Evolutionary conservation across 2,329 filamentous ascomycete species (phyloP).

Genomic region (Neofusicoccum ribis): DNA sequence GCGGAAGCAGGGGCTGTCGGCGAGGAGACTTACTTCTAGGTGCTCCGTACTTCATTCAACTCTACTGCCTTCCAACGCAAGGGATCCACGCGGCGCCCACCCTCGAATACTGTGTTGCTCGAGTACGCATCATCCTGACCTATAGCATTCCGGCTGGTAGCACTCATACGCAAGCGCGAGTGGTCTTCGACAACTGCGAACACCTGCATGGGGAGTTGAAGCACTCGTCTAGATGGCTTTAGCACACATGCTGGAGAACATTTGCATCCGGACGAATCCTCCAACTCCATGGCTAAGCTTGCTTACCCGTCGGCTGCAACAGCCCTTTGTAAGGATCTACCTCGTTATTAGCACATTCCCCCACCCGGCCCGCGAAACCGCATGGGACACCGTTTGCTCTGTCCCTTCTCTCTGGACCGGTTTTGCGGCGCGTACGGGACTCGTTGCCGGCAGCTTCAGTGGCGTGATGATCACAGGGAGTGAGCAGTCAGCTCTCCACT

Average conservation of each 20-base stretch:
- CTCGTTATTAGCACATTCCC: not conserved
- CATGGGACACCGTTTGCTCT: constrained; percentile 4
- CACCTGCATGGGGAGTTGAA: too few species aligned
- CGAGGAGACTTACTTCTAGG: not conserved
- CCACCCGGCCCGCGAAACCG: not conserved
- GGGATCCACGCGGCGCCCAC: not conserved
- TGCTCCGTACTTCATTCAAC: constrained; percentile 1
- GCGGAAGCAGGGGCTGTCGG: constrained; percentile 12
- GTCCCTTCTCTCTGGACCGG: not conserved
- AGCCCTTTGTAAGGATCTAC: not conserved
- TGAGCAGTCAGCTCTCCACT: not conserved
- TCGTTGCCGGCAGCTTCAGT: not conserved
- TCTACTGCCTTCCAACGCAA: not conserved
- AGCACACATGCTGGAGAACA: too few species aligned
- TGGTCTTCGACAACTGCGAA: too few species aligned
- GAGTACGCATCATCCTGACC: not conserved
- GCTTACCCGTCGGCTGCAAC: too few species aligned
- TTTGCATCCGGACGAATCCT: too few species aligned
- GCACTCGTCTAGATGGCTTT: too few species aligned
- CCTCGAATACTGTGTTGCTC: not conserved
- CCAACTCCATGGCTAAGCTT: too few species aligned
- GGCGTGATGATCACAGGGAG: constrained; percentile 9
- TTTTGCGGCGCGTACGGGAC: not conserved
- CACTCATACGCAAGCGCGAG: too few species aligned
- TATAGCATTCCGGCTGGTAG: too few species aligned